Evolutionary conservation across 176 grass and related monocot genomes (phyloP).

Genomic region (Oryza meyeriana): DNA sequence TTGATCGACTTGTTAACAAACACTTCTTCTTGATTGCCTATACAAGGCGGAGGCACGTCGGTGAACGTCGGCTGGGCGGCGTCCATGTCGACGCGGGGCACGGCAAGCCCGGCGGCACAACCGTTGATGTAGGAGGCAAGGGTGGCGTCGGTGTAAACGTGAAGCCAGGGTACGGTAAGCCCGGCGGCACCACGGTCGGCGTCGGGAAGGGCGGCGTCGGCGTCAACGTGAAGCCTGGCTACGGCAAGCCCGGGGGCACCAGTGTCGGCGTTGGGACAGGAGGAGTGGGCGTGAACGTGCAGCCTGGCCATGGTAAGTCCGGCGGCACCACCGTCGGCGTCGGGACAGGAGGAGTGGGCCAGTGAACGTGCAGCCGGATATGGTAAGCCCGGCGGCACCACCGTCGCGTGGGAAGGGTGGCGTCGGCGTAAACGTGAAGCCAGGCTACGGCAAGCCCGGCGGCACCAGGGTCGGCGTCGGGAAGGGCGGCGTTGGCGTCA

Average conservation of each 20-base stretch:
- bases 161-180: constrained; percentile 33
- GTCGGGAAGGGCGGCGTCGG: constrained; percentile 25
- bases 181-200: constrained; percentile 11
- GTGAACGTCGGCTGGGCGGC: constrained; percentile 45
- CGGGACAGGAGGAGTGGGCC: constrained; percentile 27
- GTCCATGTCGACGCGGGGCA: constrained; percentile 53
- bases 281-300: constrained; percentile 40
- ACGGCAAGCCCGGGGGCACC: constrained; percentile 39
- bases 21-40: background rate
- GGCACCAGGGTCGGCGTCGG: constrained; percentile 31
- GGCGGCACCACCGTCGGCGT: constrained; percentile 27
- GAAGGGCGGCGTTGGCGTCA: constrained; percentile 37
- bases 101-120: constrained; percentile 39
- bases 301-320: constrained; percentile 38
- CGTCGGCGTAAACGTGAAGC: constrained; percentile 32
- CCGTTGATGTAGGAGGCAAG: constrained; percentile 36
- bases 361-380: constrained; percentile 27
- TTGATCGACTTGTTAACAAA: background rate
- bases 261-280: constrained; percentile 48
- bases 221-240: constrained; percentile 32
- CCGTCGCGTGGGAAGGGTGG: constrained; percentile 2
- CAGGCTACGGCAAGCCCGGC: constrained; percentile 30
- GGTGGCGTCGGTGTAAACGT: constrained; percentile 41
- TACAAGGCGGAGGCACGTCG: constrained; percentile 52
- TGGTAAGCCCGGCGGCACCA: constrained; percentile 49